These are phyloP conservation scores for Phlebopus sp. DNA, from an alignment of 1,284 basidiomycete species.

Conservation along the genomic window DNA sequence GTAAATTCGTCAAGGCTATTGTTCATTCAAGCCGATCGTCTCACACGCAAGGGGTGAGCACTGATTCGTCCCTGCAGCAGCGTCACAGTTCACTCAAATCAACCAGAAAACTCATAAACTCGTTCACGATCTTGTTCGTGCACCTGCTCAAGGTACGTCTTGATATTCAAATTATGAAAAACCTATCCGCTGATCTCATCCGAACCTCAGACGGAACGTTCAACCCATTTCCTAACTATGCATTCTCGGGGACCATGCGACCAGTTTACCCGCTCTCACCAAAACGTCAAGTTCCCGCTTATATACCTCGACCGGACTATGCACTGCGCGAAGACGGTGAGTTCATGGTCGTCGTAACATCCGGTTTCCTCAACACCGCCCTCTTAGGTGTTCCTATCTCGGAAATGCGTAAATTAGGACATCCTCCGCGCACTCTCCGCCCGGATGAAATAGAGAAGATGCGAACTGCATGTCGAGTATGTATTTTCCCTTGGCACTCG, in stretches of 20 bases:
- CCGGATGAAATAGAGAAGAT: constrained; percentile 75
- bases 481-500: constrained; percentile 26
- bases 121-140: constrained; percentile 63
- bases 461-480: constrained; percentile 71
- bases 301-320: constrained; percentile 81
- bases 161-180: constrained; percentile 1
- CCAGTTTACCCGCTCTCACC: constrained; percentile 77
- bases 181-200: constrained; percentile 1
- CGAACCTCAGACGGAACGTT: constrained; percentile 56
- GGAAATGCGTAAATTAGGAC: constrained; percentile 57
- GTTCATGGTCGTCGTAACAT: constrained; percentile 19
- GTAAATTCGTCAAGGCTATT: not conserved
- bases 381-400: constrained; percentile 57
- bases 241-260: constrained; percentile 69
- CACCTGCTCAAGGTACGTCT: constrained; percentile 27
- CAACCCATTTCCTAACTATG: constrained; percentile 70
- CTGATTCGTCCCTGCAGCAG: not conserved
- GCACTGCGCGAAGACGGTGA: constrained; percentile 58
- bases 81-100: constrained; percentile 4
- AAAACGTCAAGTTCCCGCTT: constrained; percentile 64
- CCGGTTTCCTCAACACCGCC: constrained; percentile 14
- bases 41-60: constrained; percentile 44
- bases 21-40: constrained; percentile 1
- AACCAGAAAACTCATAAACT: constrained; percentile 79
- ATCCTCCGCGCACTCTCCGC: constrained; percentile 62